Percentiles rank a stretch among this genome's conserved stretches.
phyloP scores from a whole-genome alignment of 1,284 basidiomycete species.

The Phylloboletellus chloephorus region DNA sequence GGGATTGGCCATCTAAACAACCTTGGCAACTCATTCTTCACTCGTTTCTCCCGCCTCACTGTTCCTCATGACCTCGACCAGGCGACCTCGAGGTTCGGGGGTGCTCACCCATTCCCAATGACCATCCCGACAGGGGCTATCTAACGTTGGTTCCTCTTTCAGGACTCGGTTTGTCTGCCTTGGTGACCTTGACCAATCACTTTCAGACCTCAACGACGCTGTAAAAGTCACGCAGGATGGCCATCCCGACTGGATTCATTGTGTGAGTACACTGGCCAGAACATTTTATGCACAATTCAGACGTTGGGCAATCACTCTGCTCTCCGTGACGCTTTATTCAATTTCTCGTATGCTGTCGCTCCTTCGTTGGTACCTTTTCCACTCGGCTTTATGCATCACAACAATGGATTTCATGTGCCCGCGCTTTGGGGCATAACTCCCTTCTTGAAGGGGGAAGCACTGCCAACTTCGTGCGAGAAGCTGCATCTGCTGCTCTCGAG shows the following conservation, averaged over 20 bases:
- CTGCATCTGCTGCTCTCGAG: slow-evolving; percentile 4
- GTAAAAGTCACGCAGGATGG: not conserved
- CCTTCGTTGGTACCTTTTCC: not conserved
- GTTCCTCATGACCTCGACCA: slow-evolving; percentile 2
- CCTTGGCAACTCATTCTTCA: not conserved
- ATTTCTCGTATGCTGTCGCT: not conserved
- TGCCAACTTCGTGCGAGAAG: slow-evolving; percentile 5
- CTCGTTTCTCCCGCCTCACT: slow-evolving; percentile 1
- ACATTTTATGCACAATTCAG: not conserved
- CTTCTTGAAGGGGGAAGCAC: slow-evolving; percentile 6
- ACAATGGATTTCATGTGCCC: slow-evolving; percentile 8
- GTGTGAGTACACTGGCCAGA: not conserved
- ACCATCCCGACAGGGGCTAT: not conserved
- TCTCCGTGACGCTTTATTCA: not conserved
- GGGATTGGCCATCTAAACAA: not conserved
- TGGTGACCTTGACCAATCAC: not conserved
- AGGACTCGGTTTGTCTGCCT: not conserved
- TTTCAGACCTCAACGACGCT: not conserved
- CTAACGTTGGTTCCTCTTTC: not conserved
- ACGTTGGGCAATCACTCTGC: not conserved
- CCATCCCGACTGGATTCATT: not conserved
- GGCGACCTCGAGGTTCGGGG: slow-evolving; percentile 4
- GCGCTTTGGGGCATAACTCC: not conserved
- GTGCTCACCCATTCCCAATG: not conserved
- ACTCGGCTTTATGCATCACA: slow-evolving; percentile 4